Base-by-base conservation (phyloP, 306 rosid species). In the Dalbergia cochinchinensis region DNA sequence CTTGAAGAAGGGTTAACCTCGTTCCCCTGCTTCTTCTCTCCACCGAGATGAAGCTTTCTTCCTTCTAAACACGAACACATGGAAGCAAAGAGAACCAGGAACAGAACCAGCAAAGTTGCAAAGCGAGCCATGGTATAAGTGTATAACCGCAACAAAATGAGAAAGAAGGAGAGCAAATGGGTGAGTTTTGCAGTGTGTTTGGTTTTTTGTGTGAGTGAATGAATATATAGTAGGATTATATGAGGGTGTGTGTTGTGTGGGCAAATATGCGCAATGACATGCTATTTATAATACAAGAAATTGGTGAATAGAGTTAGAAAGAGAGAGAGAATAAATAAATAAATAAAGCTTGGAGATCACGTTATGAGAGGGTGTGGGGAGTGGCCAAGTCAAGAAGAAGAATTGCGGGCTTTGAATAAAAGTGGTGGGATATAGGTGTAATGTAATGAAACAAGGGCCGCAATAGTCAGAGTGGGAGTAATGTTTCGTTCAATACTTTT, bases 51-150 rank as follows among this genome's bases (percentile, higher is more conserved):
- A 8, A 93, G 87, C 73, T 76, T 83, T 79, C 99, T 89, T 5
- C 79, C 92, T 62, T 87, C 84, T n/a, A 78, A 66, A 67, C 64
- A 73, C 1, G 91, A 71, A 66, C 44, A 82, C 11, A 82, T 18
- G 6, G 83, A 87, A 69, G 83, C 78, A 15, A 78, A 86, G 33
- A 88, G 5, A 34, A 89, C 26, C 3, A 83, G 13, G 50, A 86
- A 81, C 11, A 90, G 60, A 5, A 95, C 64, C 12, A 88, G 57
- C 54, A 16, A 37, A 42, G 80, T 20, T 82, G 34, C 22, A 19
- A 80, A 42, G 15, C 88, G 86, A 80, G 88, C 89, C 99, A 95
- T 93, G 42, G 65, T 8, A 42, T 37, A 37, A 13, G 31, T 26
- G 31, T 26, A 1, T 62, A 26, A 42, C 48, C 33, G 58, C 31